phyloP scores from a whole-genome alignment of 495 filamentous ascomycete genomes.

The Talaromyces liani region DNA sequence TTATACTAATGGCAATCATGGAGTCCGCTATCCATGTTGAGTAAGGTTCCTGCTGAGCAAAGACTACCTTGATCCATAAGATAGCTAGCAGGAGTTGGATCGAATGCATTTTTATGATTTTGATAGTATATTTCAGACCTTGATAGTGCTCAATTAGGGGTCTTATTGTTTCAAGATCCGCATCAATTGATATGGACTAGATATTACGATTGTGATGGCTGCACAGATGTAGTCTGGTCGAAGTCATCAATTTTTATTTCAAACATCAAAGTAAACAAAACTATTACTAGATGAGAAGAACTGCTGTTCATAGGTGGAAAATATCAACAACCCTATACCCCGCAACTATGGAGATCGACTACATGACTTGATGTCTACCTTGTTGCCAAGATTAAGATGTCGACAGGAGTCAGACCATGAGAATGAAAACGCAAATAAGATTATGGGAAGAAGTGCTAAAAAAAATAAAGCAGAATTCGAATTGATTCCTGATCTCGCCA shows the following conservation, averaged over 20 bases:
- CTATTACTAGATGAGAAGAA: background rate
- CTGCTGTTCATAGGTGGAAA: background rate
- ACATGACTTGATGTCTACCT: background rate
- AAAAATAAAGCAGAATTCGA: background rate
- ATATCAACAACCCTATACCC: background rate
- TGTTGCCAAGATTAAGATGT: background rate
- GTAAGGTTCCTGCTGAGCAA: background rate
- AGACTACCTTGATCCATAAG: background rate
- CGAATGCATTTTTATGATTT: background rate
- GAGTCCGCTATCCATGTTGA: background rate
- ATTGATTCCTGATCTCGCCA: background rate
- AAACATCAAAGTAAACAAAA: background rate
- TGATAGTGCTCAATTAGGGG: background rate
- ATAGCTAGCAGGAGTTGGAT: background rate
- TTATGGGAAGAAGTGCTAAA: background rate
- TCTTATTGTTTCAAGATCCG: background rate
- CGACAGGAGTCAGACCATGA: background rate
- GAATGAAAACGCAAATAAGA: background rate
- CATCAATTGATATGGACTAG: background rate
- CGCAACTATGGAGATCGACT: background rate
- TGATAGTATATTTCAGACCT: background rate
- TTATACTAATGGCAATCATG: background rate
- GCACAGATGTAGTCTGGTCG: background rate
- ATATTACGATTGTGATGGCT: background rate
- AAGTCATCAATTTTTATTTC: background rate